A percentile compares a stretch with the other conserved stretches of the same genome.
These are phyloP conservation scores for Discostella stelligera DNA, from an alignment of 352 stramenopile genomes.

Conservation along the genomic window DNA sequence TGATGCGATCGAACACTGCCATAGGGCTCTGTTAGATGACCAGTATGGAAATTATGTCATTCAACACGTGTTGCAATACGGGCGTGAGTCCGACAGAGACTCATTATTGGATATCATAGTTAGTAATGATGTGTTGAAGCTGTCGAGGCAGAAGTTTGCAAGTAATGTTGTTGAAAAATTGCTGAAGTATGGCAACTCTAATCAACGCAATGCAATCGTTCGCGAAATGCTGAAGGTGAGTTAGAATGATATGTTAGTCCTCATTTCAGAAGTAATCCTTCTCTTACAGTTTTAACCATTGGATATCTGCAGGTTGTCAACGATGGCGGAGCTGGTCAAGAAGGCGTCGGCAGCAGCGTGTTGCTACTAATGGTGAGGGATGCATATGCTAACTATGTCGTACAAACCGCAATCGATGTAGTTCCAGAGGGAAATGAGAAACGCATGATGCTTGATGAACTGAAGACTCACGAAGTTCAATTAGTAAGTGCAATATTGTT, in stretches of 20 bases:
- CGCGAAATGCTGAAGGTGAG: constrained; percentile 78
- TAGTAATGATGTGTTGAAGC: constrained; percentile 66
- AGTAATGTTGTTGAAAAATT: constrained; percentile 81
- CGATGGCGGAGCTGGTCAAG: constrained; percentile 34
- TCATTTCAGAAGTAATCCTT: constrained; percentile 3
- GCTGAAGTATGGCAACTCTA: constrained; percentile 69
- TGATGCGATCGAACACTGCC: constrained; percentile 86
- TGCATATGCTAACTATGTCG: constrained; percentile 82
- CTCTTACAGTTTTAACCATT: constrained; percentile 10
- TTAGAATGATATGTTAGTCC: background rate
- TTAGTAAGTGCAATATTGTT: constrained; percentile 63
- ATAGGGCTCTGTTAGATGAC: constrained; percentile 86
- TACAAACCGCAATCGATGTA: constrained; percentile 81
- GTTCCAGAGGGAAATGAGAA: constrained; percentile 72
- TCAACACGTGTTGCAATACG: constrained; percentile 96
- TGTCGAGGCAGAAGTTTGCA: constrained; percentile 80
- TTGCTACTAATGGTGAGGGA: constrained; percentile 79
- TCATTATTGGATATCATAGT: constrained; percentile 72
- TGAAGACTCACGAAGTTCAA: constrained; percentile 68
- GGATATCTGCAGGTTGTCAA: constrained; percentile 26
- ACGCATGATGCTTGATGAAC: constrained; percentile 62
- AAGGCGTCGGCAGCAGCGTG: constrained; percentile 52
- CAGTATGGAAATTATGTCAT: constrained; percentile 99
- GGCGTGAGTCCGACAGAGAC: constrained; percentile 80
- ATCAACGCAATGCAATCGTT: constrained; percentile 68